phyloP scores from a whole-genome alignment of 75 land plant species.

The Larix kaempferi region DNA sequence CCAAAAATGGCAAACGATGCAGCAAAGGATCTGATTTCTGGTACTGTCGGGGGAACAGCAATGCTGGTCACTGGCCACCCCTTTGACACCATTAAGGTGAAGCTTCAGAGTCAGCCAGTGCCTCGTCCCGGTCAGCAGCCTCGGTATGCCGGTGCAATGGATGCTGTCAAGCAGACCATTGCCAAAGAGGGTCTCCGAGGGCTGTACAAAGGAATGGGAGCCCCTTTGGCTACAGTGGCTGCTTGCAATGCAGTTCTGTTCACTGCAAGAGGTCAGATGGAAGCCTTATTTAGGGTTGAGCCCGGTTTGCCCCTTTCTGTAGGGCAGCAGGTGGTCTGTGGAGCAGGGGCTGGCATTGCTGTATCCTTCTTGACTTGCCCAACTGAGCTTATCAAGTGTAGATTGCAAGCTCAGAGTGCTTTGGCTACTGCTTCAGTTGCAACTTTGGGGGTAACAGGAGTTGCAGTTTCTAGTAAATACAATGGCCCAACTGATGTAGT shows the following conservation, averaged over 20 bases:
- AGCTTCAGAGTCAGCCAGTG: slow-evolving; percentile 49
- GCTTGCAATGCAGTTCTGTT: slow-evolving; percentile 84
- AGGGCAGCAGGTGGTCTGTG: slow-evolving; percentile 38
- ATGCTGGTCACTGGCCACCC: slow-evolving; percentile 52
- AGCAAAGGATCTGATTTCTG: slow-evolving; percentile 45
- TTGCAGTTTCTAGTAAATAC: slow-evolving; percentile 12
- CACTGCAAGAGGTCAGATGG: slow-evolving; percentile 55
- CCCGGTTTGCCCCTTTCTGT: slow-evolving; percentile 24
- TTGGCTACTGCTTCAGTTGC: slow-evolving; percentile 9
- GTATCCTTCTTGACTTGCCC: slow-evolving; percentile 47
- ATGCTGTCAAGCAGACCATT: slow-evolving; percentile 42
- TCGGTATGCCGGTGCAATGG: slow-evolving; percentile 33
- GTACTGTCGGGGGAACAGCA: slow-evolving; percentile 52
- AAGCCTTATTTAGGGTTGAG: slow-evolving; percentile 16
- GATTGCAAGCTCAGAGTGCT: slow-evolving; percentile 47
- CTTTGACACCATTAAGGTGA: slow-evolving; percentile 60
- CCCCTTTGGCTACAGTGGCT: slow-evolving; percentile 49
- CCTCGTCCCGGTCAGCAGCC: slow-evolving; percentile 31
- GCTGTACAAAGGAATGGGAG: slow-evolving; percentile 55
- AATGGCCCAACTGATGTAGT: slow-evolving; percentile 48
- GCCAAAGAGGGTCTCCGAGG: slow-evolving; percentile 35
- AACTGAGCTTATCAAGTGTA: slow-evolving; percentile 52
- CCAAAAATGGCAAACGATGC: slow-evolving; percentile 16
- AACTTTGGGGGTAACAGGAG: slow-evolving; percentile 18
- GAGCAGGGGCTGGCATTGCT: slow-evolving; percentile 44